Percentiles rank a stretch among this genome's conserved stretches.
These are phyloP conservation scores for Harrya chromipes DNA, from an alignment of 768 basidiomycete genomes.

Conservation along the genomic window DNA sequence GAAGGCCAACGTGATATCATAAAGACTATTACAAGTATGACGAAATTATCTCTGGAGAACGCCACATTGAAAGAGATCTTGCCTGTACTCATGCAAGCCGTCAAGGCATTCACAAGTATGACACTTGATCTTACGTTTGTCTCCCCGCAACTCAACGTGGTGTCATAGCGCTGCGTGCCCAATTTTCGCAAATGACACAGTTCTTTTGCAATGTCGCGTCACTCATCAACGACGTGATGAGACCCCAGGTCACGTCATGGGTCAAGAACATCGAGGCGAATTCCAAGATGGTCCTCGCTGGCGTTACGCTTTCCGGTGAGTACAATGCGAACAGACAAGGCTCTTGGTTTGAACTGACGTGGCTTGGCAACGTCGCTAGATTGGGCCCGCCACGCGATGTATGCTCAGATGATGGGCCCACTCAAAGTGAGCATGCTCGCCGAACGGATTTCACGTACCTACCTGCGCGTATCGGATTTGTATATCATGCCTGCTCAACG, in stretches of 20 bases:
- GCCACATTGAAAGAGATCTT: conserved; percentile 17
- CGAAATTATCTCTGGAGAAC: conserved; percentile 18
- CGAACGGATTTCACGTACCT: conserved; percentile 17
- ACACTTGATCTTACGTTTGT: background rate
- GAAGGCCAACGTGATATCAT: conserved; percentile 19
- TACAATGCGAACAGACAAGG: too few species aligned
- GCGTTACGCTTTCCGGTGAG: conserved; percentile 14
- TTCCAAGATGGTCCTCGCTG: conserved; percentile 17
- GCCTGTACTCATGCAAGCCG: conserved; percentile 16
- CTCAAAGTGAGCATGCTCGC: conserved; percentile 25
- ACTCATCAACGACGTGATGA: conserved; percentile 21
- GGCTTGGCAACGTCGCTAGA: background rate
- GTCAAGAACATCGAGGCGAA: conserved; percentile 14
- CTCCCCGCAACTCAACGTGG: background rate
- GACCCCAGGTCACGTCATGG: conserved; percentile 16
- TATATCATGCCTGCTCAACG: conserved; percentile 23
- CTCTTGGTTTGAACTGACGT: background rate
- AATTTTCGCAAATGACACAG: conserved; percentile 18
- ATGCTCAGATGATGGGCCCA: conserved; percentile 21
- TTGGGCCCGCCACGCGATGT: conserved; percentile 19
- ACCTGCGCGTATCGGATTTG: conserved; percentile 17
- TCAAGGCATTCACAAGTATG: conserved; percentile 16
- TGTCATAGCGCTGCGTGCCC: conserved; percentile 11
- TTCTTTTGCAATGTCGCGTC: conserved; percentile 18
- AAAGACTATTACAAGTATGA: conserved; percentile 18